phyloP scores from a whole-genome alignment of 202 grass and related monocot species.

The Hordeum pubiflorum region DNA sequence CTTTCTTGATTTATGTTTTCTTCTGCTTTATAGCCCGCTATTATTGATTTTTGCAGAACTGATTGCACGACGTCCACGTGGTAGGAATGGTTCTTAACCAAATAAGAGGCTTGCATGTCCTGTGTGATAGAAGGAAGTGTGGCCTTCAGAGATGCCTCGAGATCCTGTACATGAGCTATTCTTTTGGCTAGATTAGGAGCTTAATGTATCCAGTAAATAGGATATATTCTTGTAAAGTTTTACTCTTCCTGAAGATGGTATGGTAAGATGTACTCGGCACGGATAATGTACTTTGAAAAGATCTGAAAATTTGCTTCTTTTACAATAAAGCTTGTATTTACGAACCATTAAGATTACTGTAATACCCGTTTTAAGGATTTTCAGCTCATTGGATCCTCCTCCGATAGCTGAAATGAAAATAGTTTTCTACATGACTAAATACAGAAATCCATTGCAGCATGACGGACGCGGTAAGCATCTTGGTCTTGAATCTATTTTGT shows the following conservation, averaged over 20 bases:
- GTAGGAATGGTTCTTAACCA: constrained; percentile 7
- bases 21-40: neutral
- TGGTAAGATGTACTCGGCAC: neutral
- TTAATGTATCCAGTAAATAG: constrained; percentile 25
- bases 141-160: constrained; percentile 14
- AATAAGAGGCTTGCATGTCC: constrained; percentile 33
- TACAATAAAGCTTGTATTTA: no score
- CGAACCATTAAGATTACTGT: no score
- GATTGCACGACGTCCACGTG: neutral
- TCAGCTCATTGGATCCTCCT: no score
- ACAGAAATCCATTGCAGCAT: no score
- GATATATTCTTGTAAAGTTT: constrained; percentile 25
- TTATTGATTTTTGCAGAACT: constrained; percentile 7
- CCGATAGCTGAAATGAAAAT: no score
- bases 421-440: no score
- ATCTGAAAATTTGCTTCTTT: neutral
- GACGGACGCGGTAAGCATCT: no score
- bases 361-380: no score
- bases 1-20: neutral
- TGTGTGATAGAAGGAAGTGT: neutral
- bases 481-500: no score
- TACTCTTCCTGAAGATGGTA: neutral
- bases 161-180: constrained; percentile 29
- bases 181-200: constrained; percentile 28
- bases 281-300: neutral